Evolutionary conservation across 495 filamentous ascomycete species (phyloP).

Genomic region (Ascodesmis nigricans): DNA sequence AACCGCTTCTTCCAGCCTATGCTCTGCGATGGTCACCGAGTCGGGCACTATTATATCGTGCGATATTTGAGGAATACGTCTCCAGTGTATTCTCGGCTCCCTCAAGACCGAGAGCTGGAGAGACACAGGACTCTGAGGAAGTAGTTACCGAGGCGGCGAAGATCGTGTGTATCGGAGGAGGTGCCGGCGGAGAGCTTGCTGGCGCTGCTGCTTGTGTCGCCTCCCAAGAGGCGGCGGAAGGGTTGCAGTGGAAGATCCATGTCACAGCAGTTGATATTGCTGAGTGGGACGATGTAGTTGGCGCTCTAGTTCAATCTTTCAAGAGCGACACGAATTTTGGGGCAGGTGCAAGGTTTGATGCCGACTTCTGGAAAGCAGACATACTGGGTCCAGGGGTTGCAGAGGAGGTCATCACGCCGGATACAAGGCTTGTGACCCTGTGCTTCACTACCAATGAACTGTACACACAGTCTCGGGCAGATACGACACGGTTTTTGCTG

Average conservation of each 20-base stretch:
- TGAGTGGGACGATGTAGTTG: conserved; percentile 43
- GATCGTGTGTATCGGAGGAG: conserved; percentile 59
- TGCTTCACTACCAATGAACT: conserved; percentile 97
- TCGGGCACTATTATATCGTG: conserved; percentile 55
- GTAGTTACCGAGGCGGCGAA: conserved; percentile 20
- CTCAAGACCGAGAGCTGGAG: not conserved
- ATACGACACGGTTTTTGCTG: conserved; percentile 54
- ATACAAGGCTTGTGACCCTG: conserved; percentile 43
- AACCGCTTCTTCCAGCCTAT: conserved; percentile 53
- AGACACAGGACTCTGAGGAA: no score
- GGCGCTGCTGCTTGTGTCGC: conserved; percentile 37
- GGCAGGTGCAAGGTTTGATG: conserved; percentile 11
- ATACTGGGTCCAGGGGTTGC: not conserved
- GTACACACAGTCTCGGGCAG: conserved; percentile 48
- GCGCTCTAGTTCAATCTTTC: conserved; percentile 35
- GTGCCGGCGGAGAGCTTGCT: conserved; percentile 64
- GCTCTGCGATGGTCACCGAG: conserved; percentile 70
- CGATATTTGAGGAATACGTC: conserved; percentile 31
- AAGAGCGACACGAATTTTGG: conserved; percentile 25
- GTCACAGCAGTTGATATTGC: conserved; percentile 61
- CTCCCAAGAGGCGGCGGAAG: conserved; percentile 2
- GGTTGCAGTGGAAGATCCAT: conserved; percentile 26
- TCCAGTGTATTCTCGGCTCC: no score
- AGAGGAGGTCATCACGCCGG: conserved; percentile 2
- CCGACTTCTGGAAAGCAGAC: conserved; percentile 1